Conservation (phyloP, 495 filamentous ascomycete species). For the Saxophila tyrrhenica region DNA sequence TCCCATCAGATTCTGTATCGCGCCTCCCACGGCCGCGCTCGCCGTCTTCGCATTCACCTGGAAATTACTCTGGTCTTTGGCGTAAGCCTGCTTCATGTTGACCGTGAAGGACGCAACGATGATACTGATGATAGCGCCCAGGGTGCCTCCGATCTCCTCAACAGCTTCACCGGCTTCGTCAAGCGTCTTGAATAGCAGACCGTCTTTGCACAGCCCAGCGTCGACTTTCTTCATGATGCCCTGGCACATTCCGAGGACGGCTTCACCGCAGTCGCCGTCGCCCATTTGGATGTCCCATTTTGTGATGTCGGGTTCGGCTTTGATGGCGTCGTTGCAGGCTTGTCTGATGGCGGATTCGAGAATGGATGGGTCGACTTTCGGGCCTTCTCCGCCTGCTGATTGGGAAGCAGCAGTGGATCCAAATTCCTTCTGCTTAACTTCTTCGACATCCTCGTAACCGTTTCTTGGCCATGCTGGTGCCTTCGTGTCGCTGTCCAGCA, state of each 20-base stretch:
- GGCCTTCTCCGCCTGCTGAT: constrained; percentile 4
- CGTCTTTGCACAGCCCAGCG: constrained; percentile 22
- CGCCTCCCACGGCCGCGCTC: constrained; percentile 15
- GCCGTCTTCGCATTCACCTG: constrained; percentile 15
- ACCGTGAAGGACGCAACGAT: constrained; percentile 46
- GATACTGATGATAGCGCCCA: constrained; percentile 50
- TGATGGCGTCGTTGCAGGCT: constrained; percentile 41
- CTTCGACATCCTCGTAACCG: constrained; percentile 20
- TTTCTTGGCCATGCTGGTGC: constrained; percentile 38
- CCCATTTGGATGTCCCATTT: constrained; percentile 55
- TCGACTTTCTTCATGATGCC: constrained; percentile 25
- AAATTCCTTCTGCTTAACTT: constrained; percentile 13
- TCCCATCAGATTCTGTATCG: constrained; percentile 35
- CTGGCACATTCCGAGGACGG: constrained; percentile 37
- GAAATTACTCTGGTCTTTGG: constrained; percentile 13
- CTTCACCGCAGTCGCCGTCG: constrained; percentile 54
- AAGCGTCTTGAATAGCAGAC: constrained; percentile 41
- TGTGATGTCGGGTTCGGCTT: constrained; percentile 47
- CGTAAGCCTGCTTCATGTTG: constrained; percentile 30
- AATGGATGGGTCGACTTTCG: constrained; percentile 5
- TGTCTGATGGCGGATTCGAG: constrained; percentile 40
- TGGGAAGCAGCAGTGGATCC: constrained; percentile 1
- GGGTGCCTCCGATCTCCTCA: constrained; percentile 50
- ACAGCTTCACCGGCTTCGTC: constrained; percentile 44
- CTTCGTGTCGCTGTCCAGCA: constrained; percentile 43